Base-by-base conservation (phyloP, 1,139 yeast species). In the Hemisphaericaspora lyxosophila region DNA sequence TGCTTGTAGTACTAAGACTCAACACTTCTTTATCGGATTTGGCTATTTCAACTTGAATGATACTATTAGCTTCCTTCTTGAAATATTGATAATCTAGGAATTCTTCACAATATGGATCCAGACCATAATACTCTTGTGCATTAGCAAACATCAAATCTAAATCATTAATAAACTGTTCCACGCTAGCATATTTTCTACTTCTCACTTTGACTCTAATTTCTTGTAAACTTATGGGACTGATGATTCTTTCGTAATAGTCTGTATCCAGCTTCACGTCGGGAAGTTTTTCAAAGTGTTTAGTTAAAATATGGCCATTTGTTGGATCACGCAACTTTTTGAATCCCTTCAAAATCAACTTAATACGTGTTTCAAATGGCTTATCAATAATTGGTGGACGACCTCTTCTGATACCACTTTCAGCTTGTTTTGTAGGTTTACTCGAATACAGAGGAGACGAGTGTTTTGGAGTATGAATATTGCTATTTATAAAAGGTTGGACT, bases 341-440 rank as follows among this genome's bases (percentile, higher is more conserved):
- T 35, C 80, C 82, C 55, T 95, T 82, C 69, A 90, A 67, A 31
- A 92, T 82, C 46, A 87, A 81, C 60, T 90, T 90, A 57, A 90
- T 89, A 46, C 97, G 74, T 51, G 88, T 89, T 62, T 92, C 97
- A 60, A 85, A 90, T 4, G 97, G 97, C 52, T 85, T 82, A 60
- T 90, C 97, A 41, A 90, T 94, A 38, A 90, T 86, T 1, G 97
- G 97, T 7, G 97, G 97, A 54, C 97, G 78, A 30, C 97, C 97
- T 54, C 97, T 74, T 59, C 87, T 82, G 38, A 80, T 79, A 47
- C 89, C 84, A 38, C 78, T 72, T 45, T 80, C 85, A 16, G 47
- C 41, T 16, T 49, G 44, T 19, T 46, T 45, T 5, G 39, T 13
- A 8, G 42, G 35, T 31, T 43, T 34, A 20, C 24, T 30, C 12